Percentiles rank a stretch among this genome's conserved stretches.
Conservation (phyloP, 257 asterid species). For the Nyctanthes arbortristis region DNA sequence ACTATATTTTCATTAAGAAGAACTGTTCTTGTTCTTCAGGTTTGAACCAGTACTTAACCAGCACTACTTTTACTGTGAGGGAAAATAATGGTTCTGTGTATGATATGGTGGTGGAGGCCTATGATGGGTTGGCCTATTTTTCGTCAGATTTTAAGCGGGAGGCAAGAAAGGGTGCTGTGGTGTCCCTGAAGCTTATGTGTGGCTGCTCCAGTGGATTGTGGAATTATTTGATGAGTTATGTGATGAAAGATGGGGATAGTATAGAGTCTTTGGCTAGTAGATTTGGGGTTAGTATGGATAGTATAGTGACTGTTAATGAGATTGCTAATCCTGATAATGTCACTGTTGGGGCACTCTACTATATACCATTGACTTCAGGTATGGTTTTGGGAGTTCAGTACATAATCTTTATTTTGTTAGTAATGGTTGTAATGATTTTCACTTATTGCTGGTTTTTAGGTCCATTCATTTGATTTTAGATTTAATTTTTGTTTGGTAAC, state of each 20-base stretch:
- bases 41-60: conserved; percentile 55
- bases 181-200: conserved; percentile 72
- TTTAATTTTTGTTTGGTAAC: background rate
- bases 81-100: conserved; percentile 67
- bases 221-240: conserved; percentile 96
- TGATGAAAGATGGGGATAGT: conserved; percentile 85
- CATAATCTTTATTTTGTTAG: background rate
- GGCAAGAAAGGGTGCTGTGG: conserved; percentile 83
- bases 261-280: conserved; percentile 88
- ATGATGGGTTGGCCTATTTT: conserved; percentile 79
- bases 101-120: conserved; percentile 65
- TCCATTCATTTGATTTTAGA: conserved; percentile 19
- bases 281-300: conserved; percentile 97
- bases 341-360: conserved; percentile 75
- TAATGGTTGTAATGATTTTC: conserved; percentile 14
- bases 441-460: conserved; percentile 21
- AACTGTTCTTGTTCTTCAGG: conserved; percentile 89
- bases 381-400: conserved; percentile 14
- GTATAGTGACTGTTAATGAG: conserved; percentile 78
- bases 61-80: conserved; percentile 80
- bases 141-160: conserved; percentile 69
- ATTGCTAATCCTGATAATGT: conserved; percentile 83
- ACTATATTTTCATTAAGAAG: conserved; percentile 71
- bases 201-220: conserved; percentile 96
- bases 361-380: conserved; percentile 86